Conservation (phyloP, 2,329 filamentous ascomycete species). For the Pseudocercospora cruenta region DNA sequence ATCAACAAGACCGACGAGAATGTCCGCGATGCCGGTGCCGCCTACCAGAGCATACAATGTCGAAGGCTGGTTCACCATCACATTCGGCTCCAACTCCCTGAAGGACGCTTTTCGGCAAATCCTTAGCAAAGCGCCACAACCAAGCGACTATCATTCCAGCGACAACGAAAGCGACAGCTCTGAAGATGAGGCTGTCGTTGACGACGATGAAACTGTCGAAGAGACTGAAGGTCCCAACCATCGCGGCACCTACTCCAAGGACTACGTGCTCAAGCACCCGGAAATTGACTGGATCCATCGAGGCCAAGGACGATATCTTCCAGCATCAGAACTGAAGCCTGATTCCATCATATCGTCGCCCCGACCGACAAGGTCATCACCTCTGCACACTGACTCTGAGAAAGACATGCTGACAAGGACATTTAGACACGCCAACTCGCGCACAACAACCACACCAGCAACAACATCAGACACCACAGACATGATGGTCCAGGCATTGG, state of each 20-base stretch:
- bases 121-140: constrained; percentile 8
- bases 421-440: constrained; percentile 20
- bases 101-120: constrained; percentile 21
- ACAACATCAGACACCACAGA: constrained; percentile 20
- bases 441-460: constrained; percentile 14
- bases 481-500: constrained; percentile 19
- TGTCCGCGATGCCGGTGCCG: background rate
- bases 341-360: constrained; percentile 14
- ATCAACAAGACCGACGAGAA: constrained; percentile 2
- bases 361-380: constrained; percentile 24
- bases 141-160: background rate
- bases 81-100: constrained; percentile 17
- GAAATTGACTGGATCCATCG: constrained; percentile 40
- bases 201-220: constrained; percentile 6
- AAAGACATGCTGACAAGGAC: constrained; percentile 6
- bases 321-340: constrained; percentile 27
- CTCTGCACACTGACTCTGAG: background rate
- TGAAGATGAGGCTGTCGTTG: background rate
- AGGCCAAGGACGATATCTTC: constrained; percentile 40
- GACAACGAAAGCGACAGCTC: background rate
- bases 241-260: constrained; percentile 38
- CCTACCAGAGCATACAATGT: constrained; percentile 7
- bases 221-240: constrained; percentile 32
- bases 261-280: constrained; percentile 36
- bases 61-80: constrained; percentile 16